phyloP scores from a whole-genome alignment of 2,329 filamentous ascomycete genomes.

The Coniochaeta sp. region DNA sequence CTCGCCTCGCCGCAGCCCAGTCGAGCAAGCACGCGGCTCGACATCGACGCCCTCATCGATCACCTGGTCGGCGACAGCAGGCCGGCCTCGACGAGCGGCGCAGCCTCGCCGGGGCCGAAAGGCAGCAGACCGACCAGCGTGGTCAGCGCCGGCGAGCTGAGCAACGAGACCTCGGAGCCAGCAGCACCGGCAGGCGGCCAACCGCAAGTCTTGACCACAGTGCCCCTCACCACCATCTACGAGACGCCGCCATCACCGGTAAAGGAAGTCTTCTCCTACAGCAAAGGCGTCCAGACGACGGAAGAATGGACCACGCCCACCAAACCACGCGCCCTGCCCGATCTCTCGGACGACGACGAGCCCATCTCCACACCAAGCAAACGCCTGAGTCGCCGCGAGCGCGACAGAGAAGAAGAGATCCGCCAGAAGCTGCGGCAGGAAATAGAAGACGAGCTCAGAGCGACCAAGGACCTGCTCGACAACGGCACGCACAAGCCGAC shows the following conservation, averaged over 20 bases:
- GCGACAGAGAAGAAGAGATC: slow-evolving; percentile 82
- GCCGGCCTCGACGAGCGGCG: slow-evolving; percentile 56
- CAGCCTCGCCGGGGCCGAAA: slow-evolving; percentile 58
- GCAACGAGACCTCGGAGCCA: slow-evolving; percentile 61
- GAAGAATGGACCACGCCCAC: slow-evolving; percentile 60
- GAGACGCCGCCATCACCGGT: slow-evolving; percentile 71
- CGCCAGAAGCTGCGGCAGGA: slow-evolving; percentile 77
- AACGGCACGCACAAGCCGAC: slow-evolving; percentile 34
- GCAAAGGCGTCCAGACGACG: slow-evolving; percentile 89
- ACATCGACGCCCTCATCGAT: slow-evolving; percentile 81
- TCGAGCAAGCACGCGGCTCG: slow-evolving; percentile 61
- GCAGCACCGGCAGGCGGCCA: slow-evolving; percentile 38
- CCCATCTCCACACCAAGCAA: slow-evolving; percentile 52
- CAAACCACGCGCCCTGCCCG: slow-evolving; percentile 45
- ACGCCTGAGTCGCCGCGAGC: slow-evolving; percentile 68
- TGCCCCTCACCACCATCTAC: slow-evolving; percentile 67
- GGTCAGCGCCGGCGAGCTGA: slow-evolving; percentile 72
- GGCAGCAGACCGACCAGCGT: slow-evolving; percentile 82
- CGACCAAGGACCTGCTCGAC: slow-evolving; percentile 53
- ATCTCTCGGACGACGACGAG: slow-evolving; percentile 56
- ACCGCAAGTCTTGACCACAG: slow-evolving; percentile 66
- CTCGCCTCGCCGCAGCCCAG: slow-evolving; percentile 64
- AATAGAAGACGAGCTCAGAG: slow-evolving; percentile 85
- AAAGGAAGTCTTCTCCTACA: slow-evolving; percentile 89
- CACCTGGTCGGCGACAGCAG: slow-evolving; percentile 74